These are phyloP conservation scores for Dipteronia sinensis DNA, from an alignment of 345 rosid genomes.

Conservation along the genomic window DNA sequence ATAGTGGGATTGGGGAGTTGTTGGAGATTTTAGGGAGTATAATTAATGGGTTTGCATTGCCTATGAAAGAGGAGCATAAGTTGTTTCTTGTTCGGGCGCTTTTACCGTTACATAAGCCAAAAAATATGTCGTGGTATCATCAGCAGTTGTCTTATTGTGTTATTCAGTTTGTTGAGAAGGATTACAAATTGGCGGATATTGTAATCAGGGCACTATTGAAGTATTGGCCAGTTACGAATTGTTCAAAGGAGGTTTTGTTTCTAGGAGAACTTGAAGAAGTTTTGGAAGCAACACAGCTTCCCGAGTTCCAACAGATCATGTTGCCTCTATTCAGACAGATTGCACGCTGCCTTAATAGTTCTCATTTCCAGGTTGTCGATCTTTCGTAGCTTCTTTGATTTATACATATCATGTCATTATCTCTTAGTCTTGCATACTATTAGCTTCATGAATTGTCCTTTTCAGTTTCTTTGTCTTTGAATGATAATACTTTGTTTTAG, in stretches of 20 bases:
- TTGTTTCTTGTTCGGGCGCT: conserved; percentile 47
- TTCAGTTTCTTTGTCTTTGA: neutral
- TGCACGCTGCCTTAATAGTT: conserved; percentile 47
- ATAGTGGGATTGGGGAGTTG: conserved; percentile 49
- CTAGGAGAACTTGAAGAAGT: conserved; percentile 53
- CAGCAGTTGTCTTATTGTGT: conserved; percentile 49
- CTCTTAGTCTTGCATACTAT: neutral
- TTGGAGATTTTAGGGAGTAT: conserved; percentile 52
- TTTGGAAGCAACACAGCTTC: conserved; percentile 37
- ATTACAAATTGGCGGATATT: conserved; percentile 44
- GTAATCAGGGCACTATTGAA: conserved; percentile 48
- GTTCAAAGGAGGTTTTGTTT: conserved; percentile 51
- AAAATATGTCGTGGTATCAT: conserved; percentile 38
- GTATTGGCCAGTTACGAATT: conserved; percentile 54
- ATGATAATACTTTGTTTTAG: neutral
- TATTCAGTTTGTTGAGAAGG: conserved; percentile 48
- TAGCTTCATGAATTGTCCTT: neutral
- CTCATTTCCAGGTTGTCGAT: conserved; percentile 47
- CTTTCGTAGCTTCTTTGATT: neutral
- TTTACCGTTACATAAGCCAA: conserved; percentile 51
- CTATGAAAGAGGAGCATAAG: conserved; percentile 54
- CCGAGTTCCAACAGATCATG: conserved; percentile 43
- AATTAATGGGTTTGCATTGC: conserved; percentile 46
- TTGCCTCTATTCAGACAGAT: conserved; percentile 51
- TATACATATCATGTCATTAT: neutral